These are phyloP conservation scores for Metarhizium humberi DNA, from an alignment of 2,329 filamentous ascomycete species.

Conservation along the genomic window DNA sequence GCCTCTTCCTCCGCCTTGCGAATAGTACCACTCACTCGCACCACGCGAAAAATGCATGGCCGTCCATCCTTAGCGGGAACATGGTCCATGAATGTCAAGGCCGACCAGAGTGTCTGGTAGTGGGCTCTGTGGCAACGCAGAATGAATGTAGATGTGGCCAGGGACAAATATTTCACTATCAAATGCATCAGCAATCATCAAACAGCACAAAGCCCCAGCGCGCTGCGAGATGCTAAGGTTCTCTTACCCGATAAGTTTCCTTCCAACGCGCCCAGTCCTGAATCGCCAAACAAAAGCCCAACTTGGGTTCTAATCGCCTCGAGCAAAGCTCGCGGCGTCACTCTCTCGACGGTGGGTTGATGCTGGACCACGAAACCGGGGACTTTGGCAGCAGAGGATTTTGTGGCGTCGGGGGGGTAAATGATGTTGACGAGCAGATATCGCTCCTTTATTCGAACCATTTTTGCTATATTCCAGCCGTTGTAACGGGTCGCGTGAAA, in stretches of 20 bases:
- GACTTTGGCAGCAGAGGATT: conserved; percentile 25
- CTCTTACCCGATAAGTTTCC: conserved; percentile 56
- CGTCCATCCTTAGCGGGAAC: conserved; percentile 52
- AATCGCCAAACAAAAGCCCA: conserved; percentile 74
- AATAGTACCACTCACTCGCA: conserved; percentile 87
- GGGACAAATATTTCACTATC: conserved; percentile 83
- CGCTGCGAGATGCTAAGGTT: not conserved
- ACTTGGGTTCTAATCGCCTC: conserved; percentile 64
- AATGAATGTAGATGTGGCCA: conserved; percentile 91
- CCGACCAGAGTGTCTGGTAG: conserved; percentile 83
- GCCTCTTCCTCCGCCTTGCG: conserved; percentile 86
- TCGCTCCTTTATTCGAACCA: conserved; percentile 95
- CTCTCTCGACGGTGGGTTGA: conserved; percentile 63
- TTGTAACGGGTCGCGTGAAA: not conserved
- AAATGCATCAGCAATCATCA: not conserved
- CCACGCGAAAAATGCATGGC: conserved; percentile 72
- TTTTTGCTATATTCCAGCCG: conserved; percentile 24
- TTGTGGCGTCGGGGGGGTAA: conserved; percentile 55
- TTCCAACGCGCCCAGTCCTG: conserved; percentile 67
- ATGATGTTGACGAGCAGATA: conserved; percentile 93
- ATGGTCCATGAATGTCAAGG: conserved; percentile 68
- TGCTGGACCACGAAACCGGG: conserved; percentile 64
- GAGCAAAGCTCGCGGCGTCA: conserved; percentile 57
- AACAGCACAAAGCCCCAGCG: not conserved
- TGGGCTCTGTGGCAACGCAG: conserved; percentile 73